Evolutionary conservation across 2,329 filamentous ascomycete species (phyloP), one percentile per base, ranked within the genome.

Genomic region (Stenocarpella maydis): DNA sequence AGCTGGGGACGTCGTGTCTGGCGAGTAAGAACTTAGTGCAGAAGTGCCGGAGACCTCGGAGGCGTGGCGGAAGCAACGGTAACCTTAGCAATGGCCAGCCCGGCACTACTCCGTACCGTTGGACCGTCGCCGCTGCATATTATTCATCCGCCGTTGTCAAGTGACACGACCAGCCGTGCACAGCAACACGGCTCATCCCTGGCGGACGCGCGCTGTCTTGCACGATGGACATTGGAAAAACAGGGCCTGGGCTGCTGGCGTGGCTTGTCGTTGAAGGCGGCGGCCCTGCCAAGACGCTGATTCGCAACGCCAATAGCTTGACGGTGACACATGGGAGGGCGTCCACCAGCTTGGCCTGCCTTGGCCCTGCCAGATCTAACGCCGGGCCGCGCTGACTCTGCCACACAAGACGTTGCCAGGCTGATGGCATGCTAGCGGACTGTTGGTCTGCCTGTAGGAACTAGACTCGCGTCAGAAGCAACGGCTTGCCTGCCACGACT

Each of bases 211-310:
- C 58, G 47, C 24, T 19, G 3, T 17, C 26, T 34, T 9, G 31
- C 31, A 55, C 58, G 58, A 49, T 24, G 47, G 14, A 47, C 21
- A 12, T 21, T 19, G 19, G 15, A 10, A 34, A 17, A 15, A 28
- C 37, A 58, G 15, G 53, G 53, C 53, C 19, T 45, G 14, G 58
- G 12, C 6, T n/a, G 39, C 41, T 31, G 58, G 58, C 43, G 55
- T 61, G 58, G 58, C 41, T 45, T 61, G 55, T 31, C 31, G 4
- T 4, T 34, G 31, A 9, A 61, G 39, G 19, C 10, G 5, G 6
- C 26, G 43, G 55, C 58, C 58, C 58, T 63, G 58, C 58, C 43
- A 63, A 63, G 58, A n/a, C 41, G 28, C 41, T 49, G 58, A 49
- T 49, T 49, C 43, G 58, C 58, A 26, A 8, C 58, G 43, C 58